phyloP scores from a whole-genome alignment of 352 stramenopile genomes.

The Globisporangium cylindrosporum region DNA sequence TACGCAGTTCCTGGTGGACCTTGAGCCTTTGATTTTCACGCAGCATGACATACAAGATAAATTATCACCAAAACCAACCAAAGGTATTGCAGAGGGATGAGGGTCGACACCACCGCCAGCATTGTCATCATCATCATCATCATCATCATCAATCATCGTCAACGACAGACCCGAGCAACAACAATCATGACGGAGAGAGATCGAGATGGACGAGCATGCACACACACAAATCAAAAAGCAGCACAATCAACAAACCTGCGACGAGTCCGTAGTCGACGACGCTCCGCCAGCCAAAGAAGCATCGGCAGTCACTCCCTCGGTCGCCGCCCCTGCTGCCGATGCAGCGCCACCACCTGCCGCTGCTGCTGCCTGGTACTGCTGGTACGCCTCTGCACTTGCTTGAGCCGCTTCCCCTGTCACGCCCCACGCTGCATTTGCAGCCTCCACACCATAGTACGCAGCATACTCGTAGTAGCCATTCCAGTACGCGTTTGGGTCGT shows the following conservation, averaged over 20 bases:
- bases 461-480: slow-evolving; percentile 89
- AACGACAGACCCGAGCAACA: slow-evolving; percentile 9
- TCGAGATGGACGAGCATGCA: slow-evolving; percentile 12
- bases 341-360: slow-evolving; percentile 20
- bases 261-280: slow-evolving; percentile 19
- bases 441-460: slow-evolving; percentile 85
- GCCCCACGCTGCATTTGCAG: slow-evolving; percentile 80
- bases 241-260: slow-evolving; percentile 67
- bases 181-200: slow-evolving; percentile 21
- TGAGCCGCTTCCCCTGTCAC: slow-evolving; percentile 73
- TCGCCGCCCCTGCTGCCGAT: slow-evolving; percentile 13
- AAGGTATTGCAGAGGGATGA: slow-evolving; percentile 24
- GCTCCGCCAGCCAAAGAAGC: slow-evolving; percentile 16
- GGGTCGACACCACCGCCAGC: slow-evolving; percentile 16
- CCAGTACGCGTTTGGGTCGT: slow-evolving; percentile 88
- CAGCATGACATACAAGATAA: slow-evolving; percentile 31
- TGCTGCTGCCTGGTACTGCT: slow-evolving; percentile 65
- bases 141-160: slow-evolving; percentile 14
- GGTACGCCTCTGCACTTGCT: slow-evolving; percentile 65
- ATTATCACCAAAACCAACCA: slow-evolving; percentile 20
- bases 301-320: slow-evolving; percentile 12
- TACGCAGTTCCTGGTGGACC: slow-evolving; percentile 63
- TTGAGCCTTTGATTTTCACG: slow-evolving; percentile 43
- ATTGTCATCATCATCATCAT: slow-evolving; percentile 31
- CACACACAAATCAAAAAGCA: slow-evolving; percentile 25